Base-by-base conservation (phyloP, 2,329 filamentous ascomycete genomes). In the Cladosporium sp. region DNA sequence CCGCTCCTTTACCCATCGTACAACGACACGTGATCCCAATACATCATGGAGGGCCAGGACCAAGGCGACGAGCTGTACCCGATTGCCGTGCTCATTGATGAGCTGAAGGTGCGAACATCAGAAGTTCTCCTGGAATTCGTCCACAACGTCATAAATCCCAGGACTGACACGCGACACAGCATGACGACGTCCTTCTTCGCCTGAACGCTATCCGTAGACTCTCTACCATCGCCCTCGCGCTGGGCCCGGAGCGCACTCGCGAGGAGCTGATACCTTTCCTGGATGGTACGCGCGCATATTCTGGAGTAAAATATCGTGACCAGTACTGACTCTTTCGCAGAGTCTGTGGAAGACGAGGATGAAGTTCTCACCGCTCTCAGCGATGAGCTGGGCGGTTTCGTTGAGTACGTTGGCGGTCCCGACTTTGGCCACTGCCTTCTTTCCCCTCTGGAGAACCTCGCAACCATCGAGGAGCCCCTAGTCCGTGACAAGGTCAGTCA, bases 181-280 rank as follows among this genome's bases (percentile, higher is more conserved):
- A 98, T 73, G 93, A 98, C 71, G 94, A 98, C 79, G 93, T 98
- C 62, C 82, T 97, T 59, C 84, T 98, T 69, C 88, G 93, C 71
- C 82, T 98, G 73, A 98, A 98, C 74, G 93, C 93, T 67, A 98
- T 98, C 70, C 92, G 95, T 76, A 87, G 93, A 67, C 85, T 98
- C 57, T 96, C 93, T 52, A 98, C 93, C 57, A 98, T 98, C 75
- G 93, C 94, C 66, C 84, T 98, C 61, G 93, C 93, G 63, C 78
- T 98, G 59, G 93, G 93, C 66, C 83, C 93, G 57, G 93, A 98
- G 77, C 86, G 93, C 73, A 98, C 93, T 68, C 86, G 93, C 70
- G 92, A 98, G 66, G 93, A 98, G 78, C 83, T 98, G 67, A 95
- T 98, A 75, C 94, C 94, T 62, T 98, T 98, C 71, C 83, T 98